Percentiles rank a stretch among this genome's conserved stretches.
Conservation (phyloP, 2,329 filamentous ascomycete species). For the Talaromyces sp. region DNA sequence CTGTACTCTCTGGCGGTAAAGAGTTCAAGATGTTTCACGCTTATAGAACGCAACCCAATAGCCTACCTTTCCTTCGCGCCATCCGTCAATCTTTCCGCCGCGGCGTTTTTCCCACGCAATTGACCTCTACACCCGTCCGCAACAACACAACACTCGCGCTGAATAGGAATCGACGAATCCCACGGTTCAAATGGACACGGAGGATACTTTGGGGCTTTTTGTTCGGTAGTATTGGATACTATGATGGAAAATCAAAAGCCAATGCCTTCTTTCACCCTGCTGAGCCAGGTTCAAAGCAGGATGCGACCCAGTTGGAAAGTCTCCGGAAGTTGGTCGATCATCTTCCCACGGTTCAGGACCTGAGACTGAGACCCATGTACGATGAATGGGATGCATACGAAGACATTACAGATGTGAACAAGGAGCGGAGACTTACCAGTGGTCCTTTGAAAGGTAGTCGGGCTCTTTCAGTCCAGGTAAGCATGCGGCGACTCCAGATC, state of each 20-base stretch:
- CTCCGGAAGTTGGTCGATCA: constrained; percentile 34
- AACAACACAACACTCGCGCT: constrained; percentile 15
- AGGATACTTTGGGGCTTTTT: constrained; percentile 33
- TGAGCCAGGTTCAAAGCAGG: constrained; percentile 35
- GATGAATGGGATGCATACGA: constrained; percentile 39
- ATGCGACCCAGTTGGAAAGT: constrained; percentile 27
- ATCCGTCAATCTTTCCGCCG: not conserved
- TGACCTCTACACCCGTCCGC: constrained; percentile 1
- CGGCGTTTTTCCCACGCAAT: not conserved
- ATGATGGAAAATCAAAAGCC: constrained; percentile 26
- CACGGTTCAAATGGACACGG: constrained; percentile 32
- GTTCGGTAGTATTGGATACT: constrained; percentile 34
- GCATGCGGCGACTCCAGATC: constrained; percentile 18
- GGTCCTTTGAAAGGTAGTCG: constrained; percentile 40
- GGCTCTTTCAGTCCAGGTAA: constrained; percentile 41
- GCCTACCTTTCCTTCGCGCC: not conserved
- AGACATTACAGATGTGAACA: constrained; percentile 35
- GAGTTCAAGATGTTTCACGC: constrained; percentile 7
- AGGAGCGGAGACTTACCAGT: constrained; percentile 34
- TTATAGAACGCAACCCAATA: not conserved
- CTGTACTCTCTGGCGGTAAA: not conserved
- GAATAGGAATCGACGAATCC: constrained; percentile 15
- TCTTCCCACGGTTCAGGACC: constrained; percentile 35
- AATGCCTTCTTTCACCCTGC: constrained; percentile 25
- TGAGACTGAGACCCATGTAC: constrained; percentile 39